Conservation (phyloP, 805 yeast genomes). For the Suhomyces kilbournensis region DNA sequence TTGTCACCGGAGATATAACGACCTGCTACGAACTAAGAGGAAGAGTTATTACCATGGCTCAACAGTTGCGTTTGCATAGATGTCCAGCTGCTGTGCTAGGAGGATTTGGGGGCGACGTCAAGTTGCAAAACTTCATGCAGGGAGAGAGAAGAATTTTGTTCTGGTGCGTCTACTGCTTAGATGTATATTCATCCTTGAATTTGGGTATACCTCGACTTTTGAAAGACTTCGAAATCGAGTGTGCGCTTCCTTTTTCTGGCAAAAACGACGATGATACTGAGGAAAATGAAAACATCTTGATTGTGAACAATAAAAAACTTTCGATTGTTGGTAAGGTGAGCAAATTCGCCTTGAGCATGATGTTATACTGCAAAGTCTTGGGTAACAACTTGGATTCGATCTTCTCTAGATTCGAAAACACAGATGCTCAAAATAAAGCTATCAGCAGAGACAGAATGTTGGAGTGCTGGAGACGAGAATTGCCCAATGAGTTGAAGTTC, state of each 20-base stretch:
- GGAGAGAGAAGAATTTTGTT: constrained; percentile 79
- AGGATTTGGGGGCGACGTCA: constrained; percentile 16
- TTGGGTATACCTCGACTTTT: constrained; percentile 80
- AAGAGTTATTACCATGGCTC: constrained; percentile 75
- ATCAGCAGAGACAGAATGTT: constrained; percentile 57
- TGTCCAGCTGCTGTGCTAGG: constrained; percentile 78
- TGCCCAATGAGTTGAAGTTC: constrained; percentile 60
- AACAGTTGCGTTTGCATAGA: constrained; percentile 78
- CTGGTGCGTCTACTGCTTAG: constrained; percentile 81
- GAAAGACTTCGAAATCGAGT: constrained; percentile 79
- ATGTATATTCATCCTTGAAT: constrained; percentile 68
- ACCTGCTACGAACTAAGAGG: constrained; percentile 77
- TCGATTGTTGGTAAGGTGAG: constrained; percentile 70
- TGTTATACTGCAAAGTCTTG: constrained; percentile 68
- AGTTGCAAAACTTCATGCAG: constrained; percentile 64
- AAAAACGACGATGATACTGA: constrained; percentile 36
- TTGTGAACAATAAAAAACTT: constrained; percentile 56
- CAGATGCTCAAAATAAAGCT: constrained; percentile 26
- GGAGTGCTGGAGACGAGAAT: constrained; percentile 74
- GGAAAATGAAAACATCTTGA: constrained; percentile 54
- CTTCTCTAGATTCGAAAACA: constrained; percentile 53
- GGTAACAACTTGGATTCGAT: constrained; percentile 71
- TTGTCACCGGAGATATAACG: constrained; percentile 69
- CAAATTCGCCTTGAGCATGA: constrained; percentile 57
- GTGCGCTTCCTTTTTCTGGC: constrained; percentile 72